Evolutionary conservation across 352 stramenopile species (phyloP), one percentile per base, ranked within the genome.

Genomic region (Globisporangium acanthophoron): DNA sequence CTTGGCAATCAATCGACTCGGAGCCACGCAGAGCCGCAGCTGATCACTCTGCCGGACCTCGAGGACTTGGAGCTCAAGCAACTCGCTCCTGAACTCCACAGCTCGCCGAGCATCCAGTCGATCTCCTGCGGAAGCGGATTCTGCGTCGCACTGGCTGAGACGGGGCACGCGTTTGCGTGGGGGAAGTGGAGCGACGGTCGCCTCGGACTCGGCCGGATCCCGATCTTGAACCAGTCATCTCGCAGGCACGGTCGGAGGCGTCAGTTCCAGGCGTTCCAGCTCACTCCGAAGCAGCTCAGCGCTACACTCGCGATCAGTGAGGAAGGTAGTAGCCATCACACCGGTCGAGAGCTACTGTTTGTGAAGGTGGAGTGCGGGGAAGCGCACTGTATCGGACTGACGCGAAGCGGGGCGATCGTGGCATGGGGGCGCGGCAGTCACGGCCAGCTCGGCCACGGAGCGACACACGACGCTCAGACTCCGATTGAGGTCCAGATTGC

Each of bases 41-140:
- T 52, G 15, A 54, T 84, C 20, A 31, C 62, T 1, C 59, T 83
- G 13, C 66, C 71, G 15, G 5, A 9, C 15, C 27, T 65, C 7
- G 33, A 56, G 0, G 43, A 56, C 12, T 5, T 39, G 11, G 16
- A 16, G 12, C 39, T 16, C 18, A n/a, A 37, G 1, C 2, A 15
- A 6, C 52, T 6, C 11, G 53, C 31, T 13, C 31, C 46, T 49
- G 18, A 51, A 6, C n/a, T n/a, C n/a, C 51, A 21, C 52, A 37
- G 15, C n/a, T 13, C 44, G 9, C 18, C n/a, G 11, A 57, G 29
- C n/a, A 65, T 69, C 18, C 29, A 52, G 8, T 76, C 71, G 0
- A 60, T 96, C 21, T 62, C 80, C 0, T 90, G 78, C 45, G 89
- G 89, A 1, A 82, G 81, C 55, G 87, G 82, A 1, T 97, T 97